Evolutionary conservation across 169 alveolate genomes (phyloP).

Genomic region (Cystoisospora suis): DNA sequence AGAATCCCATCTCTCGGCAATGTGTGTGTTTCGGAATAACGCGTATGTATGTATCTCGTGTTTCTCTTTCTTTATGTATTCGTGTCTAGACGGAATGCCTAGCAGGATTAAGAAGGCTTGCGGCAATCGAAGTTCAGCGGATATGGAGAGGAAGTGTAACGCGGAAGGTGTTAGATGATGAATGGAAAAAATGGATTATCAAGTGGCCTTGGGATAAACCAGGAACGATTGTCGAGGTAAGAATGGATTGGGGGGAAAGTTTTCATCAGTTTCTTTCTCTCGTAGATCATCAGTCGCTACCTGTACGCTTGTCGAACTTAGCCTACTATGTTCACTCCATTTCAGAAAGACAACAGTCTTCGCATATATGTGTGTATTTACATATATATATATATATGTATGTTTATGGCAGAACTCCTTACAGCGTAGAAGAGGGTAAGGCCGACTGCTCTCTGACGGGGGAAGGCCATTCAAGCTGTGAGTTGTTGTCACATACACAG

Average conservation of each 20-base stretch:
- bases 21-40: background rate
- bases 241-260: no score
- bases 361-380: background rate
- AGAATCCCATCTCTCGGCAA: no score
- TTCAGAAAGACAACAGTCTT: no score
- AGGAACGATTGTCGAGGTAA: conserved; percentile 52
- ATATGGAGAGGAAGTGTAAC: conserved; percentile 41
- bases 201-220: conserved; percentile 62
- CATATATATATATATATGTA: background rate
- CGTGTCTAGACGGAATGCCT: conserved; percentile 15
- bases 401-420: no score
- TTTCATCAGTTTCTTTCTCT: no score
- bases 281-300: no score
- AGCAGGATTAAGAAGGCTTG: background rate
- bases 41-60: background rate
- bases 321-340: no score
- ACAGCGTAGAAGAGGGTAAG: no score
- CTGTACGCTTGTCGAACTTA: no score
- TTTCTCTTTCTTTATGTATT: background rate
- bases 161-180: conserved; percentile 42
- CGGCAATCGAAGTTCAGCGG: conserved; percentile 52
- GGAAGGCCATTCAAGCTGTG: no score
- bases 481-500: no score
- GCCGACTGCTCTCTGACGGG: no score
- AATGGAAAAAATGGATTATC: conserved; percentile 56